Conservation (phyloP, 1,139 yeast genomes). For the Hansenula lynferdii region DNA sequence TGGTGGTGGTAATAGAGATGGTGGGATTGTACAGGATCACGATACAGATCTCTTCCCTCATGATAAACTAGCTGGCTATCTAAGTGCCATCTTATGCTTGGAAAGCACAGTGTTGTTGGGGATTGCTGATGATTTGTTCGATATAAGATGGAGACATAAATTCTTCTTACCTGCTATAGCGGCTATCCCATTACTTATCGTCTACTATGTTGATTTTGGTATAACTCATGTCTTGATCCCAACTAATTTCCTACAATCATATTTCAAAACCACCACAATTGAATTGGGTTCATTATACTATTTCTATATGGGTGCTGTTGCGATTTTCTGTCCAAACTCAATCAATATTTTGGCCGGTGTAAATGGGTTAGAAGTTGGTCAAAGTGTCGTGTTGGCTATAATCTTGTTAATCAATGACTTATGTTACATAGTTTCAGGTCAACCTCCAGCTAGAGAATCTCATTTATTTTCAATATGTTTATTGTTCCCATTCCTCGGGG, state of each 20-base stretch:
- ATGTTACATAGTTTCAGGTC: constrained; percentile 52
- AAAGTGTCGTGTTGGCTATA: constrained; percentile 71
- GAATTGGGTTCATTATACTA: constrained; percentile 82
- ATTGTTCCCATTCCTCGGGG: constrained; percentile 83
- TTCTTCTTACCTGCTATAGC: constrained; percentile 94
- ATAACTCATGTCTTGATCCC: constrained; percentile 91
- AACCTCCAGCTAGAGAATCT: constrained; percentile 65
- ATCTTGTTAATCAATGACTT: constrained; percentile 72
- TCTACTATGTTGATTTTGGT: constrained; percentile 91
- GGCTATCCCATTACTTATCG: constrained; percentile 83
- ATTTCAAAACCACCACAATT: constrained; percentile 39
- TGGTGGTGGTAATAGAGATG: constrained; percentile 52
- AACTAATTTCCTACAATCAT: constrained; percentile 42
- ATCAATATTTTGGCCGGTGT: constrained; percentile 95
- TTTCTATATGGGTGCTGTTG: constrained; percentile 82
- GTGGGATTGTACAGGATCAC: constrained; percentile 11
- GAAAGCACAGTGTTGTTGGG: constrained; percentile 86
- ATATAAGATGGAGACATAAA: constrained; percentile 95
- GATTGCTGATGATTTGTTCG: constrained; percentile 90
- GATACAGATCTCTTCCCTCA: constrained; percentile 56
- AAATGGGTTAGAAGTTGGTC: constrained; percentile 96
- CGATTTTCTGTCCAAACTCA: constrained; percentile 95
- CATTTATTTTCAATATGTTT: constrained; percentile 80
- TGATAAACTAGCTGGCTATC: constrained; percentile 76
- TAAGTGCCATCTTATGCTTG: constrained; percentile 78